These are phyloP conservation scores for Lipomyces orientalis DNA, from an alignment of 805 yeast species.

Conservation along the genomic window DNA sequence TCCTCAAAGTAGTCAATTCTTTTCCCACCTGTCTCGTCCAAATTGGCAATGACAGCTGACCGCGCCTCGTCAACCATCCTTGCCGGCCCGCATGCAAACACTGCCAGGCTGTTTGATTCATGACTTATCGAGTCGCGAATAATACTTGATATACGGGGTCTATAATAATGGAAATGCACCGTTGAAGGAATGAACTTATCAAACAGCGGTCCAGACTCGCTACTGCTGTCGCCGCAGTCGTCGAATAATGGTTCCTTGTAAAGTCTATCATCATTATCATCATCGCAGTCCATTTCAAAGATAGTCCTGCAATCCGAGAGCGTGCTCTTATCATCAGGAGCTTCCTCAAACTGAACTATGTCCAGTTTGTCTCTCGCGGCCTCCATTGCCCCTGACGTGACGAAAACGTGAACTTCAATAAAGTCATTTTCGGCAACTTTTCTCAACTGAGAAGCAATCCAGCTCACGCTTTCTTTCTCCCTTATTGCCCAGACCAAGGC, in stretches of 20 bases:
- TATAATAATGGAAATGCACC: slow-evolving; percentile 32
- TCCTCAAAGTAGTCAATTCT: slow-evolving; percentile 77
- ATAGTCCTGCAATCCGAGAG: slow-evolving; percentile 47
- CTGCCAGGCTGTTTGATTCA: slow-evolving; percentile 53
- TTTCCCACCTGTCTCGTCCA: slow-evolving; percentile 50
- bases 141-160: slow-evolving; percentile 56
- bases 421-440: slow-evolving; percentile 2
- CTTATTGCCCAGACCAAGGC: slow-evolving; percentile 21
- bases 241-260: not conserved
- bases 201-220: slow-evolving; percentile 2
- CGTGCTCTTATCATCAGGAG: slow-evolving; percentile 35
- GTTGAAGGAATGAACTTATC: slow-evolving; percentile 4
- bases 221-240: not conserved
- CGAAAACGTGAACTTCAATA: slow-evolving; percentile 19
- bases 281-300: slow-evolving; percentile 22
- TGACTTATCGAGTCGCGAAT: slow-evolving; percentile 43
- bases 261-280: not conserved
- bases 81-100: slow-evolving; percentile 69
- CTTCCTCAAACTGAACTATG: not conserved
- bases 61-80: slow-evolving; percentile 63
- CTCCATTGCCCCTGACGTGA: slow-evolving; percentile 18
- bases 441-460: slow-evolving; percentile 21
- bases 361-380: slow-evolving; percentile 30
- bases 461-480: slow-evolving; percentile 9
- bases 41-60: slow-evolving; percentile 52